These are phyloP conservation scores for Moniliophthora roreri DNA, from an alignment of 1,284 basidiomycete genomes.

Conservation along the genomic window DNA sequence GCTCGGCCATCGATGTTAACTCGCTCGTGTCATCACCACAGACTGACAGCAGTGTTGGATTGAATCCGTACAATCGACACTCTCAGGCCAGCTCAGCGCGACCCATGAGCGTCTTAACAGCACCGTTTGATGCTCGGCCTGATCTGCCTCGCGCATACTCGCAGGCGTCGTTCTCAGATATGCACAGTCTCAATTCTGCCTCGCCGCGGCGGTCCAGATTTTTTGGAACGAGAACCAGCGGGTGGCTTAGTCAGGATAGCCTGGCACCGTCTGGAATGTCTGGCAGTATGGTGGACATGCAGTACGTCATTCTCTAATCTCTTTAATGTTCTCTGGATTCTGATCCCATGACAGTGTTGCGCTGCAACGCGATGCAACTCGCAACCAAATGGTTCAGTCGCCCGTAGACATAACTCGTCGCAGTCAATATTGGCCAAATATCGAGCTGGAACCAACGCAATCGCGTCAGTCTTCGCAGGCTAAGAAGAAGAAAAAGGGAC, in stretches of 20 bases:
- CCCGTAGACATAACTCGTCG: conserved; percentile 48
- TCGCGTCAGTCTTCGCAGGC: conserved; percentile 32
- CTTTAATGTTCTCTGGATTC: conserved; percentile 10
- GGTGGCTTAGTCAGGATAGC: conserved; percentile 78
- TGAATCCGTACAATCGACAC: conserved; percentile 57
- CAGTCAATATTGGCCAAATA: conserved; percentile 56
- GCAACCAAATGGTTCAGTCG: conserved; percentile 34
- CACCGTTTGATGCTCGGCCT: conserved; percentile 50
- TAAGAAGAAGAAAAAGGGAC: conserved; percentile 74
- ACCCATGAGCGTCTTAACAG: conserved; percentile 65
- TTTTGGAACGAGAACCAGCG: conserved; percentile 79
- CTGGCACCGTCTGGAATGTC: conserved; percentile 75
- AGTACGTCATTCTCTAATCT: conserved; percentile 55
- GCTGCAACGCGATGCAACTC: conserved; percentile 62
- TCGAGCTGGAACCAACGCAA: conserved; percentile 32
- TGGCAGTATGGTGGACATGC: conserved; percentile 91
- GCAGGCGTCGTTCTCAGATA: conserved; percentile 76
- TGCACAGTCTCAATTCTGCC: conserved; percentile 65
- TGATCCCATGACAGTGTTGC: conserved; percentile 53
- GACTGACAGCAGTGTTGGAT: conserved; percentile 57
- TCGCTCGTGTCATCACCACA: conserved; percentile 66
- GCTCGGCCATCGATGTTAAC: conserved; percentile 65
- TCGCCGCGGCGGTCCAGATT: conserved; percentile 76
- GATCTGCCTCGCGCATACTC: conserved; percentile 66
- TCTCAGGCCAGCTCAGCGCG: conserved; percentile 56